Evolutionary conservation across 2,329 filamentous ascomycete species (phyloP).

Genomic region (Calonectria crousiana): DNA sequence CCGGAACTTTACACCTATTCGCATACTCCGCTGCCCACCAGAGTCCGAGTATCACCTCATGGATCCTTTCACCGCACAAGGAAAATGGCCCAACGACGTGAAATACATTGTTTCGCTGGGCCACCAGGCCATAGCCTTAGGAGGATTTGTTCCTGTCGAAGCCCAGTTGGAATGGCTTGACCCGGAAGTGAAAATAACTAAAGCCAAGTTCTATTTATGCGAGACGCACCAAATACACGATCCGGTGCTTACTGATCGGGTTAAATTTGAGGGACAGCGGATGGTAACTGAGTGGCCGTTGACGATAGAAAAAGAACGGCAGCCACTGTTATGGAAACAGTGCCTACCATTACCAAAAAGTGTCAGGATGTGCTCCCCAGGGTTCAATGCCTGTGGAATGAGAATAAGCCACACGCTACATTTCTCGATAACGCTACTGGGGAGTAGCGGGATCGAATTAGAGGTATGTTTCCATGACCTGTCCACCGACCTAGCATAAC

Average conservation of each 20-base stretch:
- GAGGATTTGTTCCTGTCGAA: neutral
- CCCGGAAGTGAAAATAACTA: neutral
- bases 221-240: neutral
- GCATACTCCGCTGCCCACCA: neutral
- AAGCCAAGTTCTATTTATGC: neutral
- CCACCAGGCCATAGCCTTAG: neutral
- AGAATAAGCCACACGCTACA: neutral
- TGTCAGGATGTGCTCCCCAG: neutral
- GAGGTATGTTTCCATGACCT: neutral
- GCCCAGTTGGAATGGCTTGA: neutral
- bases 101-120: neutral
- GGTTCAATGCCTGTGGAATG: neutral
- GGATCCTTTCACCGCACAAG: neutral
- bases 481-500: neutral
- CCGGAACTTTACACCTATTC: neutral
- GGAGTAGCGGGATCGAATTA: neutral
- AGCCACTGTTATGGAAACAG: neutral
- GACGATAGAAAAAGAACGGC: neutral
- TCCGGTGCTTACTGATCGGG: neutral
- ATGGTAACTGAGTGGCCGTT: neutral
- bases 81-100: neutral
- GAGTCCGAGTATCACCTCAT: neutral
- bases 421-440: neutral
- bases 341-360: neutral
- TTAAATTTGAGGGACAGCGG: neutral